Evolutionary conservation across 139 green algal genomes (phyloP).

Genomic region (Tetradesmus obliquus): DNA sequence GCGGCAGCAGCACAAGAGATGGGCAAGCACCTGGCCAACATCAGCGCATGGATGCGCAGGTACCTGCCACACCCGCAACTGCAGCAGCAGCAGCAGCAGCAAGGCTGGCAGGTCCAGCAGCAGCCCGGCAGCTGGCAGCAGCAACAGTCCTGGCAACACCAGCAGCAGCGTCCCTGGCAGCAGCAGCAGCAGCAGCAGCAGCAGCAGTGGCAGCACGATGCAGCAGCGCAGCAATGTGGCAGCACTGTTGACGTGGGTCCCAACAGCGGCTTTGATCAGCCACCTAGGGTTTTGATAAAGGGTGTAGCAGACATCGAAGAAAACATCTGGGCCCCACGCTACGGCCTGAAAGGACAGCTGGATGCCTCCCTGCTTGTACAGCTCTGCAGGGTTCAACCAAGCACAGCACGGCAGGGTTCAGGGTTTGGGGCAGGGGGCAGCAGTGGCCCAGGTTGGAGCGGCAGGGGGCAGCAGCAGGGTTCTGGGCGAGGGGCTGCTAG

Average conservation of each 20-base stretch:
- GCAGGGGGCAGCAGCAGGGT: constrained; percentile 27
- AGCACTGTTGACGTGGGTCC: constrained; percentile 13
- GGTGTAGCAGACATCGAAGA: constrained; percentile 96
- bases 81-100: constrained; percentile 27
- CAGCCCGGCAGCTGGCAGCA: constrained; percentile 16
- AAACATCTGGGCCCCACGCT: constrained; percentile 88
- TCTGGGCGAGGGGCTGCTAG: not conserved
- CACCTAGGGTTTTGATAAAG: constrained; percentile 43
- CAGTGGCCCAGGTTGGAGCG: not conserved
- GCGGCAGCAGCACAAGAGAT: constrained; percentile 48
- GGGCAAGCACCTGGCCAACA: constrained; percentile 33
- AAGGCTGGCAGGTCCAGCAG: not conserved
- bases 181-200: constrained; percentile 38
- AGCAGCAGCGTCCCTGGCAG: not conserved
- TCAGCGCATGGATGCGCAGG: constrained; percentile 41
- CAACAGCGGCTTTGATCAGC: constrained; percentile 14
- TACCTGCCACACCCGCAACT: constrained; percentile 43
- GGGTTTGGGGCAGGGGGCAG: not conserved
- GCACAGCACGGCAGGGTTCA: not conserved
- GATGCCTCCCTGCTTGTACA: constrained; percentile 80
- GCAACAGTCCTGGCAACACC: not conserved
- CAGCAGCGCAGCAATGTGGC: not conserved
- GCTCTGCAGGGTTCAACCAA: constrained; percentile 17
- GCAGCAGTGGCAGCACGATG: constrained; percentile 19
- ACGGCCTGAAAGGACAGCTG: constrained; percentile 94